phyloP scores from a whole-genome alignment of 2,329 filamentous ascomycete species.

The Cladophialophora carrionii region DNA sequence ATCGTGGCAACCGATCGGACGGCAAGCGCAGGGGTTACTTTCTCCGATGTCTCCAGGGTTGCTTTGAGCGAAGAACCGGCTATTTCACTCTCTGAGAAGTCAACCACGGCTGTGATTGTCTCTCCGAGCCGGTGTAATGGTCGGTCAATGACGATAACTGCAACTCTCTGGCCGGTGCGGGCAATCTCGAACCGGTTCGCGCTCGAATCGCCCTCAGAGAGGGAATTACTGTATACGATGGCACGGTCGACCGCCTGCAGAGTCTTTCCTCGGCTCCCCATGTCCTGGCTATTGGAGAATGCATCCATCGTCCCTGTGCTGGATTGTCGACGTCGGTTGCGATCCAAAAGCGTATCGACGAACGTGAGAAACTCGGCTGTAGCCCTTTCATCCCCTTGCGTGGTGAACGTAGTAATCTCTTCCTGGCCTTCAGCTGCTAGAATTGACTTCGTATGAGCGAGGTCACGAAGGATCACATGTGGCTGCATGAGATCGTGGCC shows the following conservation, averaged over 20 bases:
- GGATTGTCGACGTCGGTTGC: constrained; percentile 36
- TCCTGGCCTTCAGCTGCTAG: constrained; percentile 49
- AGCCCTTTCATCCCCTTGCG: constrained; percentile 65
- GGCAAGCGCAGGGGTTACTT: constrained; percentile 76
- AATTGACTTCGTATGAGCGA: constrained; percentile 67
- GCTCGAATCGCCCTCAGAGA: constrained; percentile 70
- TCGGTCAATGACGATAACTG: constrained; percentile 83
- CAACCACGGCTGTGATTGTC: constrained; percentile 78
- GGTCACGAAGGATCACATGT: constrained; percentile 84
- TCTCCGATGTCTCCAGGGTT: constrained; percentile 84
- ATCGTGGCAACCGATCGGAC: constrained; percentile 84
- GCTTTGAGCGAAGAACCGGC: constrained; percentile 84
- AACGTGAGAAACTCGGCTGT: constrained; percentile 55
- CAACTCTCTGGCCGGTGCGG: constrained; percentile 86
- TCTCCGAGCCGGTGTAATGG: constrained; percentile 90
- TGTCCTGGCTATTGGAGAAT: constrained; percentile 16
- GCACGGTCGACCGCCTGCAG: constrained; percentile 90
- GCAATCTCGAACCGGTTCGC: constrained; percentile 96
- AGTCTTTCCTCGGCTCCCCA: constrained; percentile 54
- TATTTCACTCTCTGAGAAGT: constrained; percentile 76
- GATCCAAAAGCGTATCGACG: constrained; percentile 36
- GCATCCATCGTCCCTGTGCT: constrained; percentile 35
- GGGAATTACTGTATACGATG: constrained; percentile 78
- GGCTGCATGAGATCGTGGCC: constrained; percentile 94
- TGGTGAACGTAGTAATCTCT: constrained; percentile 46